Conservation (phyloP, 805 yeast genomes). For the Starmerella potacharoeniae region DNA sequence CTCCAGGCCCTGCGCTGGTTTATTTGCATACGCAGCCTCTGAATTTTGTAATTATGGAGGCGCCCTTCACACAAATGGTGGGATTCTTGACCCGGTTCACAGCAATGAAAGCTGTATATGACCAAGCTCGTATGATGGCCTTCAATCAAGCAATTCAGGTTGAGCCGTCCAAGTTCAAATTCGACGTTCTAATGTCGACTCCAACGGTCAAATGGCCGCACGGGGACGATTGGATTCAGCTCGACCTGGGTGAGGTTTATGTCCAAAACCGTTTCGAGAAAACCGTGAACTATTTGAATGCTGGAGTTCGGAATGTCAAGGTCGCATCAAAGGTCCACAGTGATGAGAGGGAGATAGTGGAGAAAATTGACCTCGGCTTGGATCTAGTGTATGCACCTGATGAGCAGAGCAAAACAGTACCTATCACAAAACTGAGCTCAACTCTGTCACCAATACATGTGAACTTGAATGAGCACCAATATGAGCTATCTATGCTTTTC, state of each 20-base stretch:
- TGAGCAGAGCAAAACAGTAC: neutral
- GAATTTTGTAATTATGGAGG: constrained; percentile 43
- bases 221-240: constrained; percentile 46
- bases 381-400: constrained; percentile 8
- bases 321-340: constrained; percentile 48
- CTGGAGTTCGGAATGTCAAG: constrained; percentile 63
- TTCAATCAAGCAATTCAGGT: constrained; percentile 64
- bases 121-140: constrained; percentile 79
- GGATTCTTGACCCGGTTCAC: constrained; percentile 62
- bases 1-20: constrained; percentile 39
- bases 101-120: constrained; percentile 81
- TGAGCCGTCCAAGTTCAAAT: constrained; percentile 48
- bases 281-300: constrained; percentile 40
- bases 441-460: constrained; percentile 51
- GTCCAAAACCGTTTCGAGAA: constrained; percentile 47
- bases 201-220: constrained; percentile 78
- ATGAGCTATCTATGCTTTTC: constrained; percentile 45
- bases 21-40: constrained; percentile 65
- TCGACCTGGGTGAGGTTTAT: constrained; percentile 72
- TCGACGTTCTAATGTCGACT: constrained; percentile 62
- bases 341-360: constrained; percentile 37
- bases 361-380: constrained; percentile 13
- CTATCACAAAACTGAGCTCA: constrained; percentile 41
- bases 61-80: constrained; percentile 57
- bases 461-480: constrained; percentile 62